These are phyloP conservation scores for Senna siamea DNA, from an alignment of 306 rosid genomes.

Conservation along the genomic window DNA sequence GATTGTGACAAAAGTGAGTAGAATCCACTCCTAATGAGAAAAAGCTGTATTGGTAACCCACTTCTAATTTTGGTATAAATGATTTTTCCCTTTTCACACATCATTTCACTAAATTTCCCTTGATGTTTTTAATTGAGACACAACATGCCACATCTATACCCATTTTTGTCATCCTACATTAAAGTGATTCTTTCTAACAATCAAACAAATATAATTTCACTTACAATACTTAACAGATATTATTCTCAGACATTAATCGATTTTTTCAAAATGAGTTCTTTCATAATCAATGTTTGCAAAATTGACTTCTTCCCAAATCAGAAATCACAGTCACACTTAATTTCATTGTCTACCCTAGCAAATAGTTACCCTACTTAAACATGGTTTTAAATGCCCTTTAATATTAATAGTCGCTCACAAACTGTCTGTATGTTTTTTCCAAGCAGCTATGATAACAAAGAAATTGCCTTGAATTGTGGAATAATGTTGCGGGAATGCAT, in stretches of 20 bases:
- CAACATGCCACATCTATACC: slow-evolving; percentile 17
- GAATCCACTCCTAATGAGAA: not conserved
- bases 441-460: slow-evolving; percentile 94
- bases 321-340: slow-evolving; percentile 16
- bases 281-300: slow-evolving; percentile 31
- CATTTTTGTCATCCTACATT: not conserved
- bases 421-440: slow-evolving; percentile 35
- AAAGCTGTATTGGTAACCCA: too few relatives aligned
- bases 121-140: slow-evolving; percentile 18
- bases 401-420: slow-evolving; percentile 18
- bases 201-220: slow-evolving; percentile 12
- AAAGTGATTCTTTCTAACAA: slow-evolving; percentile 7
- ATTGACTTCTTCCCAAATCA: slow-evolving; percentile 30
- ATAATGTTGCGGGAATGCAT: slow-evolving; percentile 95
- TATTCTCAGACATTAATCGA: slow-evolving; percentile 17
- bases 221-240: not conserved
- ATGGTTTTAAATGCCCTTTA: slow-evolving; percentile 28
- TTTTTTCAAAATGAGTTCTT: slow-evolving; percentile 10
- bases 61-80: slow-evolving; percentile 15
- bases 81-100: not conserved
- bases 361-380: slow-evolving; percentile 6
- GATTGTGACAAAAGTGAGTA: slow-evolving; percentile 2
- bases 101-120: not conserved
- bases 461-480: slow-evolving; percentile 90
- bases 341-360: slow-evolving; percentile 16